Percentiles rank a stretch among this genome's conserved stretches.
These are phyloP conservation scores for Sporothrix pallida DNA, from an alignment of 2,329 filamentous ascomycete species.

Conservation along the genomic window DNA sequence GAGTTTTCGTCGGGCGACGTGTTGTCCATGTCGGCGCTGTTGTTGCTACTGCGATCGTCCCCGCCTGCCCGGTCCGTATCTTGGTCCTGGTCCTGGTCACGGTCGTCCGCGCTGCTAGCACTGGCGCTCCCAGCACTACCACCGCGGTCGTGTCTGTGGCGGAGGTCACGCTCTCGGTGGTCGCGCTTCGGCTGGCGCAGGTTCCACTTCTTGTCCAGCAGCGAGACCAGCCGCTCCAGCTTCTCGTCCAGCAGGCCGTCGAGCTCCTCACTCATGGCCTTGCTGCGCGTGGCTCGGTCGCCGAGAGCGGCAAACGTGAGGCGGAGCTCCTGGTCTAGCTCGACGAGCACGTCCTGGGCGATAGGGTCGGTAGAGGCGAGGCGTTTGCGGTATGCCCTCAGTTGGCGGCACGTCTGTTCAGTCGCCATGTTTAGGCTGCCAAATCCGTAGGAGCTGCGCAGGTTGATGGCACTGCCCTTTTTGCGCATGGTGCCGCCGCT, in stretches of 20 bases:
- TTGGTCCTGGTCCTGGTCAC: conserved; percentile 7
- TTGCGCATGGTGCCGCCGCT: conserved; percentile 48
- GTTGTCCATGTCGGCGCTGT: conserved; percentile 35
- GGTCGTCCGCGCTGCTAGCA: conserved; percentile 7
- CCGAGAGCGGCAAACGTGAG: conserved; percentile 66
- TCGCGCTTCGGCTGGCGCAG: conserved; percentile 42
- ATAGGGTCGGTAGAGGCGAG: conserved; percentile 61
- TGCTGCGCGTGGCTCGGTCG: conserved; percentile 60
- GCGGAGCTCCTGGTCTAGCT: conserved; percentile 68
- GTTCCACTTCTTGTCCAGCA: conserved; percentile 74
- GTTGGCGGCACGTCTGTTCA: conserved; percentile 66
- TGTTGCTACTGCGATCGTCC: conserved; percentile 35
- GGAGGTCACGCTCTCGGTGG: conserved; percentile 25
- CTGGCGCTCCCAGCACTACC: conserved; percentile 2
- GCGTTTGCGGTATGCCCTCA: conserved; percentile 68
- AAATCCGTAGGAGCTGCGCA: conserved; percentile 47
- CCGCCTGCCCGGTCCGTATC: conserved; percentile 20
- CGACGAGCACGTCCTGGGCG: conserved; percentile 62
- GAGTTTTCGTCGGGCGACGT: conserved; percentile 35
- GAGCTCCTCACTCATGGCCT: conserved; percentile 62
- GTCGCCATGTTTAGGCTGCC: conserved; percentile 67
- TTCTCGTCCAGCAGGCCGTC: conserved; percentile 75
- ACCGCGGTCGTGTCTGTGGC: neutral
- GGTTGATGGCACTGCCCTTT: conserved; percentile 46
- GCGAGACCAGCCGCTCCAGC: conserved; percentile 70